phyloP scores from a whole-genome alignment of 192 early-diverging fungal species.

The Umbelopsis vinacea region DNA sequence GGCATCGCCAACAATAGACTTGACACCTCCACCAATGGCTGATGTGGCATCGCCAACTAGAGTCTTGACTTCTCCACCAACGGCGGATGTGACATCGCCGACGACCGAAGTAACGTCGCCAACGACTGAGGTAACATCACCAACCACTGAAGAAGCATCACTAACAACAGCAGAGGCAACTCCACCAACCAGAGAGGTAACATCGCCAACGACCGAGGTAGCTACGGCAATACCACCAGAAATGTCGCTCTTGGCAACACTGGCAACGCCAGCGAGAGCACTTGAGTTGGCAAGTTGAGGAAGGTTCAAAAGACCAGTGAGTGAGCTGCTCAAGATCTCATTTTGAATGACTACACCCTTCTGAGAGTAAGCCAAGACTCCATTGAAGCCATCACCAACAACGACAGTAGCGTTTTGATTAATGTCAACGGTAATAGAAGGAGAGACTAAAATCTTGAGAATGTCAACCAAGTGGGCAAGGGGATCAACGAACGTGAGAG shows the following conservation, averaged over 20 bases:
- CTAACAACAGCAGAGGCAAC: not conserved
- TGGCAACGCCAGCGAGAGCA: not conserved
- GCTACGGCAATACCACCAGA: not conserved
- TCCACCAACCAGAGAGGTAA: not conserved
- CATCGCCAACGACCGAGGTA: constrained; percentile 14
- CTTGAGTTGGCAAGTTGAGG: not conserved
- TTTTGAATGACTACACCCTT: constrained; percentile 9
- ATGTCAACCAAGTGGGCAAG: constrained; percentile 11
- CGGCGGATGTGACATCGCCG: too few species aligned
- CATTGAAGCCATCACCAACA: constrained; percentile 30
- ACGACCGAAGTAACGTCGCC: too few species aligned
- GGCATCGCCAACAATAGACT: too few species aligned
- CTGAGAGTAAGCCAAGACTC: constrained; percentile 21
- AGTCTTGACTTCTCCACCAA: too few species aligned
- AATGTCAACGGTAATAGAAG: constrained; percentile 7
- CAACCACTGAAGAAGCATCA: not conserved
- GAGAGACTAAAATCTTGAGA: not conserved
- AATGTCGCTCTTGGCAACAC: not conserved
- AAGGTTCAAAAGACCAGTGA: not conserved
- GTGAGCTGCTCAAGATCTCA: not conserved
- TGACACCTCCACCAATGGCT: too few species aligned
- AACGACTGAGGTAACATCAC: not conserved
- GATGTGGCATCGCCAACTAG: too few species aligned
- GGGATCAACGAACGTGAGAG: not conserved
- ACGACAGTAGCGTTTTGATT: constrained; percentile 23